A percentile compares a stretch with the other conserved stretches of the same genome.
phyloP scores from a whole-genome alignment of 768 basidiomycete species.

The Leucosporidium yakuticum region DNA sequence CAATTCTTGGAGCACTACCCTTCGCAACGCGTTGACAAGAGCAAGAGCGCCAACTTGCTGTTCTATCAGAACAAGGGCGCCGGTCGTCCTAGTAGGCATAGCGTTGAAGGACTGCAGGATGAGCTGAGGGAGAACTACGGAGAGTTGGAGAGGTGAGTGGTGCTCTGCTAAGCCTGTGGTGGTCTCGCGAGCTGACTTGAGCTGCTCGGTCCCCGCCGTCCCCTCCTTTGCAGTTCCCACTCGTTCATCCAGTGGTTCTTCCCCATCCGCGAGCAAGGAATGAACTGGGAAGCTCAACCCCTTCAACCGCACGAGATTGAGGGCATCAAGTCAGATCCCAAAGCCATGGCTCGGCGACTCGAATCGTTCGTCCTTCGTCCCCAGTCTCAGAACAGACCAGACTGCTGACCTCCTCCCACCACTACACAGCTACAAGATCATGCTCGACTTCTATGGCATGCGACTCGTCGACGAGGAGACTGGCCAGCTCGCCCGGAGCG shows the following conservation, averaged over 20 bases:
- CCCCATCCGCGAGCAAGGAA: constrained; percentile 61
- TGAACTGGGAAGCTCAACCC: constrained; percentile 64
- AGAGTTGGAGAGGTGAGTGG: too few relatives aligned
- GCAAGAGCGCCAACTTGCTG: not conserved
- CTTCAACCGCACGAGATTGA: constrained; percentile 61
- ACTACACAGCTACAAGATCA: constrained; percentile 52
- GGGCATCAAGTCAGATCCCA: constrained; percentile 53
- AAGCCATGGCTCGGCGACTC: constrained; percentile 52
- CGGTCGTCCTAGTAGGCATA: not conserved
- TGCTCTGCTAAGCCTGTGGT: too few relatives aligned
- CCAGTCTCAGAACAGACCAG: not conserved
- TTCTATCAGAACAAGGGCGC: constrained; percentile 7
- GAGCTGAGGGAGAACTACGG: too few relatives aligned
- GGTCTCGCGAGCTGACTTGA: too few relatives aligned
- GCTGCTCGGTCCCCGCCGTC: too few relatives aligned
- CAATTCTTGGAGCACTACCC: constrained; percentile 21
- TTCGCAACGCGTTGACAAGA: not conserved
- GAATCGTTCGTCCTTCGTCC: constrained; percentile 43
- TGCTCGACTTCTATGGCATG: constrained; percentile 80
- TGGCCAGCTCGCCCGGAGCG: constrained; percentile 55
- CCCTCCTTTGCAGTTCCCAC: constrained; percentile 43
- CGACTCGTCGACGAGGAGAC: constrained; percentile 54
- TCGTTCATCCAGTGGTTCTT: constrained; percentile 76
- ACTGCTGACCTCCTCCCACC: not conserved
- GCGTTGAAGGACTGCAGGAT: too few relatives aligned